phyloP scores from a whole-genome alignment of 306 rosid species.

The Vigna unguiculata region DNA sequence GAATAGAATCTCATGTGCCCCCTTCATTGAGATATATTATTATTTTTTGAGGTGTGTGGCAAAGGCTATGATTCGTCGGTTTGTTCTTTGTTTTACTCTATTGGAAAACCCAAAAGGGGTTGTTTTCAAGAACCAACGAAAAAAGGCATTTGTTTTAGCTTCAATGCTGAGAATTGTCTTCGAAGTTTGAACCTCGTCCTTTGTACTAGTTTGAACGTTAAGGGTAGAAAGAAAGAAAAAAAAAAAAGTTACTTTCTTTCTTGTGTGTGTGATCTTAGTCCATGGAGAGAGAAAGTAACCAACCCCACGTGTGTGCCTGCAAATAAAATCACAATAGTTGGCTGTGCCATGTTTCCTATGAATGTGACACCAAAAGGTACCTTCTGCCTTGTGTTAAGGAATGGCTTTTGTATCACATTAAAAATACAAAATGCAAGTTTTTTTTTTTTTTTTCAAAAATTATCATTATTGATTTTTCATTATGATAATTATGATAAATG shows the following conservation, averaged over 20 bases:
- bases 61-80: constrained; percentile 55
- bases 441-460: no score
- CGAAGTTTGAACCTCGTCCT: constrained; percentile 49
- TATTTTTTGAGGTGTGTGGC: constrained; percentile 27
- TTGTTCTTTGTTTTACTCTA: constrained; percentile 53
- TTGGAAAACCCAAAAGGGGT: constrained; percentile 27
- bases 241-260: not conserved
- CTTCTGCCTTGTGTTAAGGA: constrained; percentile 41
- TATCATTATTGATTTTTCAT: no score
- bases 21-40: constrained; percentile 45
- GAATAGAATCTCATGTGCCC: constrained; percentile 58
- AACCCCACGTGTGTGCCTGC: constrained; percentile 53
- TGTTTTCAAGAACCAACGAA: not conserved
- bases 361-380: constrained; percentile 39
- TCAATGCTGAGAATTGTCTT: constrained; percentile 42
- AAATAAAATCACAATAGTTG: constrained; percentile 40
- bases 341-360: constrained; percentile 39
- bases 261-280: constrained; percentile 3
- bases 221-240: not conserved
- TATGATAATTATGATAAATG: no score
- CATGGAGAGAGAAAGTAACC: constrained; percentile 6
- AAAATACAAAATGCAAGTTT: no score
- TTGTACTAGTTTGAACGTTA: constrained; percentile 46
- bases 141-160: constrained; percentile 11
- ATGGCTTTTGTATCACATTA: not conserved